Conservation (phyloP, 768 basidiomycete species). For the Lactifluus pinguis region DNA sequence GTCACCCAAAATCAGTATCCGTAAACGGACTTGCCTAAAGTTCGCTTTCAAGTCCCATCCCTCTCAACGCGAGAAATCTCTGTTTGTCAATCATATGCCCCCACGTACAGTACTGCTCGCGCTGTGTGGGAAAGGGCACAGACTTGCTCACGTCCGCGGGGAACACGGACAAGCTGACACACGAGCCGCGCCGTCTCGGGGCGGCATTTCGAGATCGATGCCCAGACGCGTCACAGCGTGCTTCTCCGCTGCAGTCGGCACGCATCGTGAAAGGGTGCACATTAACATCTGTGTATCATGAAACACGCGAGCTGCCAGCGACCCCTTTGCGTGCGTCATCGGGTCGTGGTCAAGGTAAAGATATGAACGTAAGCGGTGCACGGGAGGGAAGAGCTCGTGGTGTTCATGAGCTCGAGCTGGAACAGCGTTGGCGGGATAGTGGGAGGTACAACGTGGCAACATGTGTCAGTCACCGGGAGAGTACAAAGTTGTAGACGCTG, state of each 20-base stretch:
- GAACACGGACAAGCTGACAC: background rate
- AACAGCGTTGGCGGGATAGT: conserved; percentile 9
- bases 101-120: conserved; percentile 21
- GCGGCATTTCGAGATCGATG: background rate
- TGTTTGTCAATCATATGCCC: conserved; percentile 34
- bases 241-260: background rate
- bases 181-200: background rate
- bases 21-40: conserved; percentile 24
- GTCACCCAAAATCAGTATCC: conserved; percentile 28
- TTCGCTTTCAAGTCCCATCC: no score
- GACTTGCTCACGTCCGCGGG: background rate
- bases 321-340: background rate
- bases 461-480: conserved; percentile 6
- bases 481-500: conserved; percentile 33
- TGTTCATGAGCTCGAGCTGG: conserved; percentile 20
- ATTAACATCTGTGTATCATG: conserved; percentile 32
- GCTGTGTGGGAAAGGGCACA: conserved; percentile 4
- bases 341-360: conserved; percentile 23
- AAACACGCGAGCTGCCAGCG: conserved; percentile 22
- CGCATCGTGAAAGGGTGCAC: conserved; percentile 10
- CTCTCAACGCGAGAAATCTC: conserved; percentile 27
- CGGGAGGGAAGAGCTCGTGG: conserved; percentile 25
- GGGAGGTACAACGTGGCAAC: conserved; percentile 25
- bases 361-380: conserved; percentile 22
- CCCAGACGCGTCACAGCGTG: background rate